Percentiles rank a stretch among this genome's conserved stretches.
Evolutionary conservation across 2,329 filamentous ascomycete species (phyloP).

Genomic region (Lasiodiplodia theobromae): DNA sequence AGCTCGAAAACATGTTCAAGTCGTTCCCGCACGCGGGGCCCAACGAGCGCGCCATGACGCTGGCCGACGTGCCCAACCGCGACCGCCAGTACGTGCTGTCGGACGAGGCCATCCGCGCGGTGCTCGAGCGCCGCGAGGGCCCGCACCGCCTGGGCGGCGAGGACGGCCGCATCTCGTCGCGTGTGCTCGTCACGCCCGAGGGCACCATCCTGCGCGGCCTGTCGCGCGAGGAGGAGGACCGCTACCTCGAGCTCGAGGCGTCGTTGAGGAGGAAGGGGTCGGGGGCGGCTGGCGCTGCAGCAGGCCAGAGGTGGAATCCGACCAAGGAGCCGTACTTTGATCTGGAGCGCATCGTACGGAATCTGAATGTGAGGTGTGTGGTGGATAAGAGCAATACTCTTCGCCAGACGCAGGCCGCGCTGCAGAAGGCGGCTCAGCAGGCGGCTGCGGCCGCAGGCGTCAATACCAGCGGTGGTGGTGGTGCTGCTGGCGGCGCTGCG

Average conservation of each 20-base stretch:
- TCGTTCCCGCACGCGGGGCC: conserved; percentile 34
- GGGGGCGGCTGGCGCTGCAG: no score
- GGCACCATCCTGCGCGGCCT: conserved; percentile 79
- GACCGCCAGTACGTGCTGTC: conserved; percentile 48
- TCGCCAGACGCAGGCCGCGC: conserved; percentile 29
- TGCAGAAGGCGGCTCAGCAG: conserved; percentile 30
- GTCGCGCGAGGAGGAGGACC: conserved; percentile 71
- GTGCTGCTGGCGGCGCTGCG: conserved; percentile 43
- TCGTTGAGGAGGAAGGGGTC: conserved; percentile 41
- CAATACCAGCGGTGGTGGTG: conserved; percentile 34
- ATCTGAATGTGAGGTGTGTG: conserved; percentile 23
- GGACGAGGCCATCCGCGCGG: conserved; percentile 63
- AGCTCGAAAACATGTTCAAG: conserved; percentile 26
- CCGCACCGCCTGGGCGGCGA: conserved; percentile 53
- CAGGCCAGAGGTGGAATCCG: conserved; percentile 38
- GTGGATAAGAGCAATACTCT: conserved; percentile 23
- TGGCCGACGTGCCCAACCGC: conserved; percentile 41
- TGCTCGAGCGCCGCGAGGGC: conserved; percentile 35
- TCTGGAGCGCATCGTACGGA: conserved; percentile 21
- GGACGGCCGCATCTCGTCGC: conserved; percentile 54
- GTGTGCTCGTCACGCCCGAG: conserved; percentile 76
- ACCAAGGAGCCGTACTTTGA: conserved; percentile 23
- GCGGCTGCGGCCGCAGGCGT: conserved; percentile 34
- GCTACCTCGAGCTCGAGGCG: conserved; percentile 73
- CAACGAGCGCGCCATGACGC: conserved; percentile 38